Evolutionary conservation across 306 rosid genomes (phyloP), one percentile per base, ranked within the genome.

Genomic region (Lithocarpus polystachyus): DNA sequence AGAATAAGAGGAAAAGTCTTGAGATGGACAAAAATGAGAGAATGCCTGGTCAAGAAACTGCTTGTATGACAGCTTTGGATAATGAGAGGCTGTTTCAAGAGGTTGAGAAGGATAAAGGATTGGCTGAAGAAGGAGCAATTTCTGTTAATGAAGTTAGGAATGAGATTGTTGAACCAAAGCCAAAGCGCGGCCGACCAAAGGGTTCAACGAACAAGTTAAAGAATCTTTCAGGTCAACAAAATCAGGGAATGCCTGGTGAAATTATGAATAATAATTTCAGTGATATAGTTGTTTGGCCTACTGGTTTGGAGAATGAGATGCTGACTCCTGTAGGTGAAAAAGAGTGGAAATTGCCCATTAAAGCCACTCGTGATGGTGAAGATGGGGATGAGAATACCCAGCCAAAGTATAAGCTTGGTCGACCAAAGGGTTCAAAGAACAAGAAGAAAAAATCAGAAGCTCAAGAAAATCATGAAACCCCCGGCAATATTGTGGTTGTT

Each of bases 151-250:
- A 71, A 82, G 79, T 74, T 70, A 80, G 17, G 51, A 73, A 68
- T 59, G 80, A 65, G 72, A 81, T 77, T 72, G 81, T 67, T 19
- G 45, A 45, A 65, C 72, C 54, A 31, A 77, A 75, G 75, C 4
- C 5, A 67, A 78, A 62, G 82, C 73, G 81, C 26, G 89, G 84
- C 53, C 77, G 82, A 57, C 83, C 87, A 13, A 88, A 77, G 84
- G 83, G 84, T 67, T 75, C 85, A 29, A 72, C 68, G 67, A 68
- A 72, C 70, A 77, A 79, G 79, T 74, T 78, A 56, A 82, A 69
- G 43, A 74, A 5, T 73, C 79, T 23, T 60, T 19, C 35, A 5
- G 51, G 72, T 53, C 23, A 71, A 56, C 28, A 28, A 55, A 75
- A 52, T 23, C 22, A 61, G 12, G 56, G 57, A 29, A 3, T 75